Evolutionary conservation across 306 rosid species (phyloP), one percentile per base, ranked within the genome.

Genomic region (Hippophae tibetana): DNA sequence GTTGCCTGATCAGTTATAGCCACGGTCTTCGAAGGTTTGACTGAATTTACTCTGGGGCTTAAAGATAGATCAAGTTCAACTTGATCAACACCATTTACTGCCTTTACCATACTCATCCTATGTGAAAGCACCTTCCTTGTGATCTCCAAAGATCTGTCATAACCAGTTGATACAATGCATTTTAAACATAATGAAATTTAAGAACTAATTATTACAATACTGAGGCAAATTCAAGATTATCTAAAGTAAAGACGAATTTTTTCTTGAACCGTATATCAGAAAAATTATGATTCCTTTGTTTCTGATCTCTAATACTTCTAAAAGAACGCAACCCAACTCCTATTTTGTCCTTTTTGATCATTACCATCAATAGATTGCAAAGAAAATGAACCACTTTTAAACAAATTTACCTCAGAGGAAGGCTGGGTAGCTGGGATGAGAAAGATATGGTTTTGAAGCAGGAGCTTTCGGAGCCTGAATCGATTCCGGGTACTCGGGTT

Each of bases 1-100:
- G 89, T 81, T 58, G 97, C 99, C 44, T 67, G 86, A 74, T 93
- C 99, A 26, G 83, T 86, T 13, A 93, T 84, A 27, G 89, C 94
- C 25, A 93, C 81, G 0, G 97, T 93, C 63, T 83, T 93, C 0
- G 99, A 84, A 64, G 97, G 99, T 49, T 86, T 81, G 10, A 88
- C 73, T 50, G 97, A 84, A 44, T 80, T 85, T 1, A 88, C 97
- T 75, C 94, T 77, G 38, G 99, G 94, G 61, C 97, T 93, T 51
- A 93, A 73, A 9, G 86, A 66, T 12, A 82, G 45, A 45, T 93
- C 99, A 46, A 88, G 42, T 23, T 61, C 81, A 27, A 57, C 11
- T 52, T 67, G 72, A 27, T 65, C 84, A 45, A 47, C 44, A 31
- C 62, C 57, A 55, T 56, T 56, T 27, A 63, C 64, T 13, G 92